Base-by-base conservation (phyloP, 129 eudicot genomes). In the Logfia minima region DNA sequence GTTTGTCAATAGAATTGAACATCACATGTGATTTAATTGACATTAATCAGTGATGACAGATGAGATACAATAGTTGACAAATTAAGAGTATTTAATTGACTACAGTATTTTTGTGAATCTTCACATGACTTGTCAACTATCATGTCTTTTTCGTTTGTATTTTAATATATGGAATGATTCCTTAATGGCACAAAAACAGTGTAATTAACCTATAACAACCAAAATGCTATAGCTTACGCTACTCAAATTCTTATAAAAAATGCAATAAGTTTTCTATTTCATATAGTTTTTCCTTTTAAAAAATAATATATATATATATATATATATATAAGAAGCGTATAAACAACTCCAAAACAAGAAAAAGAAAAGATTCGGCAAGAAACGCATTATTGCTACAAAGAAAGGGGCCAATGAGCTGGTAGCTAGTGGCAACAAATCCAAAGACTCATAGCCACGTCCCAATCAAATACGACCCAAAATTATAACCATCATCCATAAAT, bases 371-470 rank as follows among this genome's bases (percentile, higher is more conserved):
- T 52, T 65, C 74, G 32, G 1, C 24, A 19, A 53, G n/a, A 76
- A 76, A 35, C 18, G 21, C 52, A 69, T 78, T 58, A 78, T 69
- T 78, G 3, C 17, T 14, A 56, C 1, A 52, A 68, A 31, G 24
- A 63, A 66, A 62, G 31, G 18, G 68, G 17, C 78, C 78, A 79
- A 79, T 72, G 56, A 66, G 74, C 34, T 35, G 73, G 59, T 72
- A 23, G 68, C 83, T 14, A 65, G 68, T 79, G 83, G 83, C 68
- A 72, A 58, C 65, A 62, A 31, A 48, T 35, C 22, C 55, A 18
- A 28, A 62, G 58, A 37, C 52, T 28, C 70, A 66, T 23, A 4
- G 6, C n/a, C 60, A 73, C 65, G 66, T 65, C 71, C 60, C 79
- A 32, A 64, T 64, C 69, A 23, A 23, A 70, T 13, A 70, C 22